phyloP scores from a whole-genome alignment of 306 rosid genomes.

The Comarum palustre region DNA sequence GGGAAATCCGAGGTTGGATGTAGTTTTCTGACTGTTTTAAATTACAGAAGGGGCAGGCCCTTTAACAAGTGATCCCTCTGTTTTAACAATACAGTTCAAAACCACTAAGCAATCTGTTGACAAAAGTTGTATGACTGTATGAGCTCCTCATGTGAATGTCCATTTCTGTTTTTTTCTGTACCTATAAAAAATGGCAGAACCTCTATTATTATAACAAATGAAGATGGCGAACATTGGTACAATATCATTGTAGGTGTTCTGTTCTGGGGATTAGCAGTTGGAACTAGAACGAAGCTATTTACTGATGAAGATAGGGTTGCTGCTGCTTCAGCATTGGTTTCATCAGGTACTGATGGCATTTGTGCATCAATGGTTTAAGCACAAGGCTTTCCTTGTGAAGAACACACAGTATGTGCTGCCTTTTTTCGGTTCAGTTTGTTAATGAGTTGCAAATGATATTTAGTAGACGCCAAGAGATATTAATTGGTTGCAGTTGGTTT shows the following conservation, averaged over 20 bases:
- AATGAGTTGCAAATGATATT: slow-evolving; percentile 14
- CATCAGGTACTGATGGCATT: slow-evolving; percentile 35
- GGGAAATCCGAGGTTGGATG: slow-evolving; percentile 13
- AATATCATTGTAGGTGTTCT: slow-evolving; percentile 16
- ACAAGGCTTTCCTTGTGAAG: slow-evolving; percentile 59
- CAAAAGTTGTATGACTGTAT: slow-evolving; percentile 9
- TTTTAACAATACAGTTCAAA: slow-evolving; percentile 20
- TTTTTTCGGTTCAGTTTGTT: slow-evolving; percentile 16
- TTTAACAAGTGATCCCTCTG: slow-evolving; percentile 24
- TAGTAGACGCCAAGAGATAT: not conserved
- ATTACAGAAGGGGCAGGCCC: slow-evolving; percentile 20
- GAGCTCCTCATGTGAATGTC: slow-evolving; percentile 23
- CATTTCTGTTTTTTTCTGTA: slow-evolving; percentile 20
- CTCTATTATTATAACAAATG: slow-evolving; percentile 10
- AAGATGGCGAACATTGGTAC: slow-evolving; percentile 28
- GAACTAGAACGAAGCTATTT: slow-evolving; percentile 24
- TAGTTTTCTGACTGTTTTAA: not conserved
- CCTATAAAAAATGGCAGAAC: slow-evolving; percentile 21
- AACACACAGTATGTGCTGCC: slow-evolving; percentile 39
- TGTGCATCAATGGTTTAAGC: slow-evolving; percentile 45
- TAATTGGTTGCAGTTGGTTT: slow-evolving; percentile 19
- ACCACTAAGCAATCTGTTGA: slow-evolving; percentile 14
- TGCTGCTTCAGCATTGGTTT: slow-evolving; percentile 11
- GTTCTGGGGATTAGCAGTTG: slow-evolving; percentile 17
- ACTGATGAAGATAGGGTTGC: slow-evolving; percentile 3